Percentiles rank a stretch among this genome's conserved stretches.
Conservation (phyloP, 768 basidiomycete genomes). For the Suillus plorans region DNA sequence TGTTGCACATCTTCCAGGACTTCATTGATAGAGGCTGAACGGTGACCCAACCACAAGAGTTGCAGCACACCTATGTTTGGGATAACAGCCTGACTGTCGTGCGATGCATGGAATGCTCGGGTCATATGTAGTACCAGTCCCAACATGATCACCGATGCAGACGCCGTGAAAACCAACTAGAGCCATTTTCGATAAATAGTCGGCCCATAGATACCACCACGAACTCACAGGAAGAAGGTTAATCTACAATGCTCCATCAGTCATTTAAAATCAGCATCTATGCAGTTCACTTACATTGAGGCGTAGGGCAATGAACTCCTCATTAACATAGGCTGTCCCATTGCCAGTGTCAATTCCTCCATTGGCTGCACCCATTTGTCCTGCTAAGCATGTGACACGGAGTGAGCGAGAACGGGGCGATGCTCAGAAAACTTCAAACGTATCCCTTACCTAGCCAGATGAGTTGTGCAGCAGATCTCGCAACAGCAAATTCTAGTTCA, state of each 20-base stretch:
- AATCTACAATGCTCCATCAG: neutral
- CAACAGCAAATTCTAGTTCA: constrained; percentile 13
- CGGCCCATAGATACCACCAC: no score
- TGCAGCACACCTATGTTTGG: constrained; percentile 4
- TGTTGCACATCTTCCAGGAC: neutral
- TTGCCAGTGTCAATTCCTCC: neutral
- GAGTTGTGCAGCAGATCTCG: constrained; percentile 8
- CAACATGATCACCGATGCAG: constrained; percentile 4
- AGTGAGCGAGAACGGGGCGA: neutral
- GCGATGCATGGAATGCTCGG: neutral
- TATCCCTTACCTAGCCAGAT: constrained; percentile 10
- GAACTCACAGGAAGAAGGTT: neutral
- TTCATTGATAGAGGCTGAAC: neutral
- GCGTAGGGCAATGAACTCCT: neutral
- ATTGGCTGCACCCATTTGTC: neutral
- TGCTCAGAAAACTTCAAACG: neutral
- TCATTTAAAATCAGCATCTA: neutral
- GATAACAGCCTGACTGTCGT: neutral
- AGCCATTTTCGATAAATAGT: neutral
- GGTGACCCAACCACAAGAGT: constrained; percentile 8
- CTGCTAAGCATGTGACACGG: neutral
- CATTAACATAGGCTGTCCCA: neutral
- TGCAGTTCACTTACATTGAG: neutral
- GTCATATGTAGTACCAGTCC: neutral
- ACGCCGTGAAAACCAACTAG: neutral